Conservation (phyloP, 257 asterid genomes). For the Anisodus tanguticus region DNA sequence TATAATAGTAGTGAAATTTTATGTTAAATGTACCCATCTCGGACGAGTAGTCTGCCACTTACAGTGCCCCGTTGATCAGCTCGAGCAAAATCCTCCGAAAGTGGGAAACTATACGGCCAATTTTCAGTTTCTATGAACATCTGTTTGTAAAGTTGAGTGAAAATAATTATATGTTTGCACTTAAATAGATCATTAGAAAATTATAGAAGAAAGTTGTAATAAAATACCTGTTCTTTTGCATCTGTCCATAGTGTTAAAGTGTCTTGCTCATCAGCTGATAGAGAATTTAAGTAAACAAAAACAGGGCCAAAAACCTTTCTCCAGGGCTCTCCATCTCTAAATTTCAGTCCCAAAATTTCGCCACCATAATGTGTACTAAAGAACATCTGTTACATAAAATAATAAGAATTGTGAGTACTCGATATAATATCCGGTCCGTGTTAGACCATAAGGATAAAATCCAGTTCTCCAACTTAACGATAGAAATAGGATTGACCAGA, state of each 20-base stretch:
- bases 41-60: conserved; percentile 66
- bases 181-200: too few species aligned
- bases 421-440: not conserved
- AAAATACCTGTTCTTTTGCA: conserved; percentile 56
- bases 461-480: not conserved
- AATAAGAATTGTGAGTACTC: not conserved
- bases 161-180: too few species aligned
- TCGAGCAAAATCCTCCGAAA: conserved; percentile 56
- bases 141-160: conserved; percentile 32
- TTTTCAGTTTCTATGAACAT: conserved; percentile 67
- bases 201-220: not conserved
- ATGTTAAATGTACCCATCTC: conserved; percentile 52
- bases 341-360: conserved; percentile 41
- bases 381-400: conserved; percentile 59
- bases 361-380: conserved; percentile 91
- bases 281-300: conserved; percentile 61
- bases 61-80: conserved; percentile 58
- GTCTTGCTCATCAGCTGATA: conserved; percentile 36
- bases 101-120: conserved; percentile 83
- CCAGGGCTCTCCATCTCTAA: conserved; percentile 71
- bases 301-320: conserved; percentile 87
- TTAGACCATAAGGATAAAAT: too few species aligned
- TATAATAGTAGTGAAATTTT: not conserved
- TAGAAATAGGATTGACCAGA: not conserved
- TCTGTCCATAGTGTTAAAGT: conserved; percentile 68